phyloP scores from a whole-genome alignment of 345 rosid genomes.

The rapeseed (Brassica napus) region DNA sequence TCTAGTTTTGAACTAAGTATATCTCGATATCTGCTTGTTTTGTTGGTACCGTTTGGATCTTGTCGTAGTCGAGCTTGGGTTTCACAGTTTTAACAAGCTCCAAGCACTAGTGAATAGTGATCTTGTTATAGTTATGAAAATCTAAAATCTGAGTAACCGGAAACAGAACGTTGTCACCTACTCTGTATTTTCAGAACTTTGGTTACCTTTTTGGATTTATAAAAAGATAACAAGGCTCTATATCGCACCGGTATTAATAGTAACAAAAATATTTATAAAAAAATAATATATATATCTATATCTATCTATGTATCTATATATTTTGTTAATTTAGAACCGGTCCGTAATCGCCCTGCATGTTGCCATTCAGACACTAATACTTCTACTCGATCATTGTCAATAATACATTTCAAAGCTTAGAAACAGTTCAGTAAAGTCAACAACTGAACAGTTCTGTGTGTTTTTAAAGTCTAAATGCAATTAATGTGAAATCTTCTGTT shows the following conservation, averaged over 20 bases:
- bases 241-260: no score
- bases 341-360: no score
- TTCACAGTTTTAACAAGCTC: slow-evolving; percentile 14
- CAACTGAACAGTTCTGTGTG: no score
- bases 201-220: slow-evolving; percentile 13
- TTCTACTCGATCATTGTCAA: neutral
- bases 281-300: no score
- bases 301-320: no score
- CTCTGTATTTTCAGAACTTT: slow-evolving; percentile 9
- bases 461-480: slow-evolving; percentile 11
- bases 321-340: no score
- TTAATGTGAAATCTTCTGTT: neutral
- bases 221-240: neutral
- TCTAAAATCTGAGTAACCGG: neutral
- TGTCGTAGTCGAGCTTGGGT: slow-evolving; percentile 16
- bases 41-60: slow-evolving; percentile 16
- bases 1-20: neutral
- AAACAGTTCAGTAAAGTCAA: slow-evolving; percentile 8
- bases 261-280: no score
- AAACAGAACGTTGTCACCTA: neutral
- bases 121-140: slow-evolving; percentile 9
- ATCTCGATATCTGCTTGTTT: slow-evolving; percentile 26
- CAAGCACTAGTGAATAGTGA: slow-evolving; percentile 8
- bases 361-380: no score
- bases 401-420: slow-evolving; percentile 2